Base-by-base conservation (phyloP, 2,329 filamentous ascomycete species). In the Fusarium sp. region DNA sequence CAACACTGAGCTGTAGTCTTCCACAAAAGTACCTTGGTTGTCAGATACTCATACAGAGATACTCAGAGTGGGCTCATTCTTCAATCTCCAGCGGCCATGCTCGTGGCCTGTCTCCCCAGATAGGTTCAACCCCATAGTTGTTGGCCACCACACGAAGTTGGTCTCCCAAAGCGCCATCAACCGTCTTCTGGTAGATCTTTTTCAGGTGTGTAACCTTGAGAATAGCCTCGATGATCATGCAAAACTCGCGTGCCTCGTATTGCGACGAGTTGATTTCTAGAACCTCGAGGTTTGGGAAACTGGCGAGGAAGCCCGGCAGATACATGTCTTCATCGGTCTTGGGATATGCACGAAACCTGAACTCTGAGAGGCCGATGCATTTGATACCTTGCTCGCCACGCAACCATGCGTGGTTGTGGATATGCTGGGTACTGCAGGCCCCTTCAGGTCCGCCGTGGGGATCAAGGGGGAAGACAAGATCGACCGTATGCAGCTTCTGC, bases 231-330 rank as follows among this genome's bases (percentile, higher is more conserved):
- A 77, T 53, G 3, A 77, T 55, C 8, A 55, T 55, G 29, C 64
- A 71, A 29, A 77, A 67, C 38, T 76, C 76, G 4, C 58, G 44
- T 10, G 64, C 61, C 3, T 73, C 66, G 40, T 74, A 77, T 42
- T 71, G 53, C 3, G 65, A 61, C 3, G 75, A 74, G 26, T 64
- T 68, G n/a, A 78, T 69, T 61, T 76, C 74, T 24, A 78, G 59
- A 8, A 68, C 69, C 53, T 78, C 73, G 7, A 79, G 70, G 25
- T 73, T 73, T 1, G 76, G 76, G 39, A 79, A 76, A 34, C 58
- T 75, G 6, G 70, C 72, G 9, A 79, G 67, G 56, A 79, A 78
- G 5, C 55, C 58, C 2, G 73, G 72, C 12, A 79, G 57, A 1
- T 74, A 73, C 13, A 74, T 39, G 9, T 77, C 71, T 0, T 70